These are phyloP conservation scores for Pouteria glomerata DNA, from an alignment of 148 eudicot genomes.

Conservation along the genomic window DNA sequence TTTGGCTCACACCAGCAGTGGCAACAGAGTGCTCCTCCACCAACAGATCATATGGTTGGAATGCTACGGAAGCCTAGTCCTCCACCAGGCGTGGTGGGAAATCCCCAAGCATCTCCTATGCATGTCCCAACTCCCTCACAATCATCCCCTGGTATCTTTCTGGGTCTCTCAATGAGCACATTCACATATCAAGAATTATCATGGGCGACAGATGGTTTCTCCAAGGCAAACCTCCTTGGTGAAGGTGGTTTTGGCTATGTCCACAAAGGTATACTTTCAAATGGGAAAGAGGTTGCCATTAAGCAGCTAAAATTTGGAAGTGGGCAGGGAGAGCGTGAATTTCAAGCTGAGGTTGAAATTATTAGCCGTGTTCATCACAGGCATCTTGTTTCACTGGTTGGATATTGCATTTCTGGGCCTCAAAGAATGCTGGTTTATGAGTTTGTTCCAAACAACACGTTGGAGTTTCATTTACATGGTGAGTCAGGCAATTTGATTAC, in stretches of 20 bases:
- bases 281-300: slow-evolving; percentile 68
- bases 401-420: slow-evolving; percentile 63
- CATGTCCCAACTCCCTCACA: slow-evolving; percentile 20
- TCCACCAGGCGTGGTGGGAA: slow-evolving; percentile 10
- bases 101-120: slow-evolving; percentile 17
- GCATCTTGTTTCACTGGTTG: slow-evolving; percentile 74
- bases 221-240: slow-evolving; percentile 60
- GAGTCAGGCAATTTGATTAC: slow-evolving; percentile 12
- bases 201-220: slow-evolving; percentile 54
- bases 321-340: slow-evolving; percentile 86
- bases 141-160: slow-evolving; percentile 14
- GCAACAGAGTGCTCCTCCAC: slow-evolving; percentile 26
- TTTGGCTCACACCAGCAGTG: slow-evolving; percentile 24
- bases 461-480: slow-evolving; percentile 87
- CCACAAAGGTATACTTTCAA: slow-evolving; percentile 53
- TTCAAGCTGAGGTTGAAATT: slow-evolving; percentile 82
- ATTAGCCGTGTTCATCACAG: slow-evolving; percentile 72
- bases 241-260: slow-evolving; percentile 87
- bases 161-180: slow-evolving; percentile 29
- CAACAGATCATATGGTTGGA: slow-evolving; percentile 13
- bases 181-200: slow-evolving; percentile 69
- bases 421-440: slow-evolving; percentile 72
- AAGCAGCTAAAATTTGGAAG: slow-evolving; percentile 75
- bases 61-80: slow-evolving; percentile 19
- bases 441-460: slow-evolving; percentile 62